These are phyloP conservation scores for Ajuga chamaepitys DNA, from an alignment of 257 asterid species.

Conservation along the genomic window DNA sequence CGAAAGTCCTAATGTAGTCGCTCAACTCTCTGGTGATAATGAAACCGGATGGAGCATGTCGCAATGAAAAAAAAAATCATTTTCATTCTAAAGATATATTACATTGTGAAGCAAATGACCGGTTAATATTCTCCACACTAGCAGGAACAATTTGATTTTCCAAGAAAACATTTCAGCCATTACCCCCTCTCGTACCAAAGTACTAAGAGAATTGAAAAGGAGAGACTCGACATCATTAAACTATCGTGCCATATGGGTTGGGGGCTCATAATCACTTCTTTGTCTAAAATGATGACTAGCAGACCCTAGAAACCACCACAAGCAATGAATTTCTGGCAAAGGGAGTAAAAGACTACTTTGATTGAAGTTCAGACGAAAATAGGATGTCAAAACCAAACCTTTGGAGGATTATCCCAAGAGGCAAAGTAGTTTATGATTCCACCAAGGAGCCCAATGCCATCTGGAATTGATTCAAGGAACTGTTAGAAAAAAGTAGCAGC, in stretches of 20 bases:
- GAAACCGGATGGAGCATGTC: not conserved
- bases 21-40: not conserved
- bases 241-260: not conserved
- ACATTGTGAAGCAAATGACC: not conserved
- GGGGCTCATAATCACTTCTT: not conserved
- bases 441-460: slow-evolving; percentile 96
- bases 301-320: not conserved
- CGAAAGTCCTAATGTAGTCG: not conserved
- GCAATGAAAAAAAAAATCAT: not conserved
- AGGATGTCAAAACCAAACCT: slow-evolving; percentile 45
- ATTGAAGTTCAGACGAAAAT: slow-evolving; percentile 3
- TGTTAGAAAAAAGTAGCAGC: slow-evolving; percentile 14
- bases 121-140: not conserved
- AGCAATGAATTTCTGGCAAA: not conserved
- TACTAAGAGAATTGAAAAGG: not conserved
- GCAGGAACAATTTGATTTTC: not conserved
- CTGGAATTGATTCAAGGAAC: slow-evolving; percentile 42
- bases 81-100: not conserved
- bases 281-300: not conserved
- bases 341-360: not conserved
- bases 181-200: no score
- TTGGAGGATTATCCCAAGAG: slow-evolving; percentile 69
- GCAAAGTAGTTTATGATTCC: slow-evolving; percentile 86
- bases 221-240: not conserved
- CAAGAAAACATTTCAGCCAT: no score